phyloP scores from a whole-genome alignment of 805 yeast species.

The Zygosaccharomyces bisporus region DNA sequence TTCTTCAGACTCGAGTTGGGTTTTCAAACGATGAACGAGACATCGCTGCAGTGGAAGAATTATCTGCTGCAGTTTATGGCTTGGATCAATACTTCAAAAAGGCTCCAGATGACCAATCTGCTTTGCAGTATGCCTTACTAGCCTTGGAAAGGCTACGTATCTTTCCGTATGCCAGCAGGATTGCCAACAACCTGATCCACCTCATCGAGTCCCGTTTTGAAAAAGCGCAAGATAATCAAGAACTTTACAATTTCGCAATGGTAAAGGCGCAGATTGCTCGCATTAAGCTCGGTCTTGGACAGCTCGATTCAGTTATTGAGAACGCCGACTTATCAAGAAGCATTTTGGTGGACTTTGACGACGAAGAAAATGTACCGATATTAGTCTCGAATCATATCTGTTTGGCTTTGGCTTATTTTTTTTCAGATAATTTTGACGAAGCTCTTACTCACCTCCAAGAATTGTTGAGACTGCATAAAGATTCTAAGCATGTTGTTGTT shows the following conservation, averaged over 20 bases:
- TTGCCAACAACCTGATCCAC: conserved; percentile 45
- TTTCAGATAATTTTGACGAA: conserved; percentile 55
- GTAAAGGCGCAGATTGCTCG: conserved; percentile 73
- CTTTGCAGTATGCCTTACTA: conserved; percentile 51
- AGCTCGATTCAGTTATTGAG: conserved; percentile 58
- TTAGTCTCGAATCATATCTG: conserved; percentile 60
- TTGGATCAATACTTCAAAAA: conserved; percentile 60
- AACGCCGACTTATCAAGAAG: conserved; percentile 54
- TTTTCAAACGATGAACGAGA: conserved; percentile 48
- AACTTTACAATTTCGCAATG: conserved; percentile 49
- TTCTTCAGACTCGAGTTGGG: conserved; percentile 46
- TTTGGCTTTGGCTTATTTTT: conserved; percentile 69
- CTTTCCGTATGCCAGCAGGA: conserved; percentile 49
- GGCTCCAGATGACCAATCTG: conserved; percentile 54
- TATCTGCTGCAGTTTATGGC: conserved; percentile 64
- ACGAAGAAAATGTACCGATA: conserved; percentile 33
- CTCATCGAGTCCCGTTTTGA: conserved; percentile 57
- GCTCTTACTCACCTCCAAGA: conserved; percentile 65
- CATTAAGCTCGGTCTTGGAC: conserved; percentile 54
- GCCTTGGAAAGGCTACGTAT: conserved; percentile 68
- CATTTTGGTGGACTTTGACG: conserved; percentile 42
- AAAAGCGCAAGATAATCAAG: conserved; percentile 44
- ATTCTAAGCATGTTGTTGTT: conserved; percentile 63
- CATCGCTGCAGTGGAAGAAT: conserved; percentile 57
- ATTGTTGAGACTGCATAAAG: conserved; percentile 54